Conservation (phyloP, 305 asterid species). For the Fraxinus paxiana region DNA sequence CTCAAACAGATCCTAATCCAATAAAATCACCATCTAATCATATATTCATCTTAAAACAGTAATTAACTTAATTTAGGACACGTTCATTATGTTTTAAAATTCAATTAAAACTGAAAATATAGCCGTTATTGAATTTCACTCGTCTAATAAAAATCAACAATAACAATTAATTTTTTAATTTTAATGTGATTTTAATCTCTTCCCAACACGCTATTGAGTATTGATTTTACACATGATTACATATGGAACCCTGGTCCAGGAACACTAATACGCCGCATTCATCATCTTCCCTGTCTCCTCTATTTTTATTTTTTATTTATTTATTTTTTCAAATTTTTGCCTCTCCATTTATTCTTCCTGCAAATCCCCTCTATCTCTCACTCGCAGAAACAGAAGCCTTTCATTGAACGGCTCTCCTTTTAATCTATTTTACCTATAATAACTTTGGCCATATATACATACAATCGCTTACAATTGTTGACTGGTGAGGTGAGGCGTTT, state of each 20-base stretch:
- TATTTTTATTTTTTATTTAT: background rate
- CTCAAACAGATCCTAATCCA: too few species aligned
- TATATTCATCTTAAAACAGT: too few species aligned
- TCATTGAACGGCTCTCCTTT: background rate
- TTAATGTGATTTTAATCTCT: too few species aligned
- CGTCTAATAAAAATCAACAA: too few species aligned
- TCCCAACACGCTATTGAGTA: too few species aligned
- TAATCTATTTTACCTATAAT: background rate
- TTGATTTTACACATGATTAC: background rate
- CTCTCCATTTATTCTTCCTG: background rate
- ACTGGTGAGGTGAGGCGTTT: conserved; percentile 14
- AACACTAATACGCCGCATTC: background rate
- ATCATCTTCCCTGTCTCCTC: background rate
- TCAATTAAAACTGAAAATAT: too few species aligned
- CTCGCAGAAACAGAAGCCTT: background rate
- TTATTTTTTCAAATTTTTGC: conserved; percentile 8
- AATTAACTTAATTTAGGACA: too few species aligned
- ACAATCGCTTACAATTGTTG: background rate
- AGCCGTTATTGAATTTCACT: too few species aligned
- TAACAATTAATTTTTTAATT: too few species aligned
- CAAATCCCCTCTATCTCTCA: background rate
- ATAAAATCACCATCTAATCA: background rate
- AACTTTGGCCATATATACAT: background rate
- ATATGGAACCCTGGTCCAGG: background rate
- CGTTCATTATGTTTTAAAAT: too few species aligned